Evolutionary conservation across 225 moss, liverwort and hornwort genomes (phyloP).

Genomic region (Neckera pumila): DNA sequence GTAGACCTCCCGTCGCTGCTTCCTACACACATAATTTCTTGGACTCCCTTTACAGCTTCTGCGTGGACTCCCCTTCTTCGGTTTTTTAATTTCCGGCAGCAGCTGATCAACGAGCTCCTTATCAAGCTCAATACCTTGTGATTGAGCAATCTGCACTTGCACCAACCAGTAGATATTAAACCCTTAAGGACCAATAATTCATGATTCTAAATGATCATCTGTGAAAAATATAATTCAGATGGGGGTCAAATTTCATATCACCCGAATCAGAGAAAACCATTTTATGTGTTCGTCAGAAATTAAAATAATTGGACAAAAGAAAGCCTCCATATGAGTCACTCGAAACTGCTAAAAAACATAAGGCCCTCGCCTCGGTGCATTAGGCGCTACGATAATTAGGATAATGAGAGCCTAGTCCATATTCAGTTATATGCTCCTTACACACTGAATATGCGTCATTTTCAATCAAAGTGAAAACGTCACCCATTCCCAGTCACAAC

Average conservation of each 20-base stretch:
- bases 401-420: not conserved
- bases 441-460: not conserved
- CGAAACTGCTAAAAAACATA: not conserved
- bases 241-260: not conserved
- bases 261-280: not conserved
- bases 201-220: not conserved
- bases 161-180: not conserved
- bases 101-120: slow-evolving; percentile 12
- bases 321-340: not conserved
- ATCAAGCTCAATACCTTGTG: slow-evolving; percentile 17
- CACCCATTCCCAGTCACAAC: not conserved
- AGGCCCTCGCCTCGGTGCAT: not conserved
- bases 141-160: slow-evolving; percentile 14
- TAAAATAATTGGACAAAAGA: not conserved
- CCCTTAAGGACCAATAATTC: not conserved
- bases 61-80: not conserved
- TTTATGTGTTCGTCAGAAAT: not conserved
- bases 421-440: too few species aligned
- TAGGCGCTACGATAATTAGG: not conserved
- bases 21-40: not conserved
- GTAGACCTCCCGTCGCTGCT: slow-evolving; percentile 15
- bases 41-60: not conserved
- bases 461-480: not conserved
- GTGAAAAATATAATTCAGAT: not conserved
- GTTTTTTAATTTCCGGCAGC: not conserved